phyloP scores from a whole-genome alignment of 768 basidiomycete species.

The Termitomyces sp. region DNA sequence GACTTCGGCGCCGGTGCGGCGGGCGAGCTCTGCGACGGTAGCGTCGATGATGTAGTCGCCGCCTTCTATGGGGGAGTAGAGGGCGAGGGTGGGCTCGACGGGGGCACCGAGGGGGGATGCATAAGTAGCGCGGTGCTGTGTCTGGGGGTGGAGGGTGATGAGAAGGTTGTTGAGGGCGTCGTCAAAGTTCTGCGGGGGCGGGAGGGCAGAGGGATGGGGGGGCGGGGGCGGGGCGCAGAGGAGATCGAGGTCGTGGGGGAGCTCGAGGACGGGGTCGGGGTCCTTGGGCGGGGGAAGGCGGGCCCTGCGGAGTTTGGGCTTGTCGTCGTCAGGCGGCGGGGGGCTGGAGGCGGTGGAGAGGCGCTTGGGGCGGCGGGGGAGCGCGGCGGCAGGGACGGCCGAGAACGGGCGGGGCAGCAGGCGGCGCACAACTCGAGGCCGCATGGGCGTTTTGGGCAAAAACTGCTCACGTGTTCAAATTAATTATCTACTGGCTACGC shows the following conservation, averaged over 20 bases:
- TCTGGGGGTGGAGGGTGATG: constrained; percentile 76
- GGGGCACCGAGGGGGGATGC: constrained; percentile 45
- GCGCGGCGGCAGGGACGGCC: constrained; percentile 3
- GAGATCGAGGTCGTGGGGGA: constrained; percentile 54
- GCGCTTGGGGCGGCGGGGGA: constrained; percentile 4
- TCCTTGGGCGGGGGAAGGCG: constrained; percentile 31
- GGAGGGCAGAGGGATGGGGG: constrained; percentile 34
- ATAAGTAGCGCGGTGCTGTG: constrained; percentile 69
- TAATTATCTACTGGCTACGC: constrained; percentile 21
- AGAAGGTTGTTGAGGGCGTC: constrained; percentile 72
- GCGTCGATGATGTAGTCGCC: constrained; percentile 79
- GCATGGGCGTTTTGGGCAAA: constrained; percentile 24
- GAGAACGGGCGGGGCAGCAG: constrained; percentile 22
- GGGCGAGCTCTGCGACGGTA: constrained; percentile 74
- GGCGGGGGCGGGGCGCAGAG: constrained; percentile 65
- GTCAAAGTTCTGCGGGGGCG: constrained; percentile 70
- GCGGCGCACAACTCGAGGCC: constrained; percentile 33
- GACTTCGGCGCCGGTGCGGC: constrained; percentile 71
- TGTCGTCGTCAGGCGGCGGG: constrained; percentile 31
- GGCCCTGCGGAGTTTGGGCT: constrained; percentile 34
- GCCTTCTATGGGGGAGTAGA: constrained; percentile 84
- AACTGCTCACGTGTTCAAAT: constrained; percentile 7
- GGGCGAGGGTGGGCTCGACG: constrained; percentile 74
- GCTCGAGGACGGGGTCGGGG: constrained; percentile 32
- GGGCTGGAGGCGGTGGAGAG: constrained; percentile 8